Base-by-base conservation (phyloP, 2,329 filamentous ascomycete genomes). In the Neobulgaria alba region DNA sequence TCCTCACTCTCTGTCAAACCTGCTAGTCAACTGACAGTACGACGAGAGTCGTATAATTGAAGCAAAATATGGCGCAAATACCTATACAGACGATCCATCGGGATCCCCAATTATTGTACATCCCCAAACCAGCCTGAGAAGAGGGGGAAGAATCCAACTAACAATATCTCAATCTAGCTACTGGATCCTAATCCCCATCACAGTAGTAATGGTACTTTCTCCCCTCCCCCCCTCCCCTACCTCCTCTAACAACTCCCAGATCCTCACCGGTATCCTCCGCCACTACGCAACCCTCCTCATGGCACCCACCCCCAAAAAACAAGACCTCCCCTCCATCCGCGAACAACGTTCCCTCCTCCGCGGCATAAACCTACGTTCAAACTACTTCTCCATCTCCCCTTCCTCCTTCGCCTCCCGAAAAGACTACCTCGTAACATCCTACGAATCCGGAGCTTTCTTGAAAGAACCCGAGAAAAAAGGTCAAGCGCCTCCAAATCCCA, bases 171-270 rank as follows among this genome's bases (percentile, higher is more conserved):
- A n/a, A n/a, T 45, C 40, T 57, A 98, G 92, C 69, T 96, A 95
- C 73, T 98, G 92, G 92, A 98, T 98, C 66, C 74, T 98, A 46
- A 82, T 95, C 49, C 92, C 92, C 48, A 98, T 98, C 63, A 95
- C 90, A 34, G 74, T 95, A 56, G 92, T 98, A 61, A 98, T 98
- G 93, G 82, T 85, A 68, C 42, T 59, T 26, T 32, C 29, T 26
- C 12, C 16, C 23, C 17, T 18, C 5, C 20, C 17, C 17, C 14
- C 33, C 3, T 16, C 3, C 5, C 2, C 8, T 10, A 35, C 26
- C 15, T 20, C n/a, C 7, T 17, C n/a, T 10, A 10, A 41, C 20
- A n/a, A 26, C 9, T 30, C 34, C 43, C 50, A 85, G 82, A 82
- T 98, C 51, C 68, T 98, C 49, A 98, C 92, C 12, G 92, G 92